These are phyloP conservation scores for Pisolithus marmoratus DNA, from an alignment of 768 basidiomycete genomes.

Conservation along the genomic window DNA sequence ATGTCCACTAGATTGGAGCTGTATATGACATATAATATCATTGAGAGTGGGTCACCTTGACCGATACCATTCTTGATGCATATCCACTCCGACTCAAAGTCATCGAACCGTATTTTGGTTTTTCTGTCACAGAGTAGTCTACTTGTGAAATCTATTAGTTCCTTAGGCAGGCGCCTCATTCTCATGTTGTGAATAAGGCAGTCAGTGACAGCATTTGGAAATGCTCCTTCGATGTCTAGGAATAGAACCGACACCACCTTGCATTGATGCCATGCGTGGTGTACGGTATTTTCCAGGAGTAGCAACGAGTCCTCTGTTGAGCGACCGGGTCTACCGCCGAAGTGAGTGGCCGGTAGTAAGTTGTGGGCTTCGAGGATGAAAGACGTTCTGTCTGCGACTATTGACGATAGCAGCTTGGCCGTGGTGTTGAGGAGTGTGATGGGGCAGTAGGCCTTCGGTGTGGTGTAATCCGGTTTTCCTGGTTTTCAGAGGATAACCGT, in stretches of 20 bases:
- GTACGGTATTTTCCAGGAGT: constrained; percentile 28
- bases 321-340: constrained; percentile 34
- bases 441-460: constrained; percentile 31
- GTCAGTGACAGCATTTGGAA: constrained; percentile 32
- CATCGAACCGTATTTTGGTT: neutral
- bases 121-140: neutral
- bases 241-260: constrained; percentile 34
- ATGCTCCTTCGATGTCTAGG: constrained; percentile 40
- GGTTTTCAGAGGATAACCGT: constrained; percentile 16
- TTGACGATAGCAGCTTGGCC: too few relatives aligned
- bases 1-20: neutral
- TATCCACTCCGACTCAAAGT: neutral
- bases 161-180: neutral
- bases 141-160: neutral
- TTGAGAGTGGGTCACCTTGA: neutral
- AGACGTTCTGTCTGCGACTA: too few relatives aligned
- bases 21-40: neutral
- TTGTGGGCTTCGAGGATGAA: too few relatives aligned
- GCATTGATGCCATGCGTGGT: constrained; percentile 30
- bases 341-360: constrained; percentile 32
- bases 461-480: constrained; percentile 27
- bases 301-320: constrained; percentile 33
- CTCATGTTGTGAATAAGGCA: constrained; percentile 28
- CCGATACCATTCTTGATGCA: neutral
- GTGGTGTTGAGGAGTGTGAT: constrained; percentile 31